Percentiles rank a stretch among this genome's conserved stretches.
phyloP scores from a whole-genome alignment of 2,329 filamentous ascomycete species.

The Septoria petroselini region DNA sequence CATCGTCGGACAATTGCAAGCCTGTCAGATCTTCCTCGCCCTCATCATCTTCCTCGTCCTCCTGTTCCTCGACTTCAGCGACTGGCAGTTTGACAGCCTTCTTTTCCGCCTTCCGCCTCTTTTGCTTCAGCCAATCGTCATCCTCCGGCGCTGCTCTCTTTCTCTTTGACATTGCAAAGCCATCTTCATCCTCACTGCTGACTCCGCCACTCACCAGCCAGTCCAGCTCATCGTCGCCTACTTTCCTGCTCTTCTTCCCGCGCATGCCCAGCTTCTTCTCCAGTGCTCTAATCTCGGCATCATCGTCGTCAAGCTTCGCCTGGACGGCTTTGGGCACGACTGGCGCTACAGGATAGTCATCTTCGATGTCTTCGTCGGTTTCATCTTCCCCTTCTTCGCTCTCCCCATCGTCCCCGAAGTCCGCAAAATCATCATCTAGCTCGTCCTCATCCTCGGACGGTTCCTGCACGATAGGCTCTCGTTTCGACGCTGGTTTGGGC shows the following conservation, averaged over 20 bases:
- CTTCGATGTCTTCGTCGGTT: slow-evolving; percentile 15
- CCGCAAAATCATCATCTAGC: slow-evolving; percentile 34
- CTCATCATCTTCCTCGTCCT: slow-evolving; percentile 29
- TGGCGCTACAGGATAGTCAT: slow-evolving; percentile 20
- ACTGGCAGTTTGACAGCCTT: slow-evolving; percentile 28
- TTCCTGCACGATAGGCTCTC: slow-evolving; percentile 6
- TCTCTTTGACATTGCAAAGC: slow-evolving; percentile 50
- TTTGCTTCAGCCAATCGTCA: slow-evolving; percentile 58
- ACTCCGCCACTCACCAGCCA: slow-evolving; percentile 60
- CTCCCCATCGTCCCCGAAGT: slow-evolving; percentile 33
- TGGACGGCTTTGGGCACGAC: slow-evolving; percentile 26
- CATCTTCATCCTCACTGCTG: slow-evolving; percentile 51
- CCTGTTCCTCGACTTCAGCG: slow-evolving; percentile 6
- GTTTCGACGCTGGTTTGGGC: slow-evolving; percentile 5
- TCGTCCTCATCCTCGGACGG: slow-evolving; percentile 17
- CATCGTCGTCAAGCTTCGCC: slow-evolving; percentile 69
- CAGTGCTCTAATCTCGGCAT: slow-evolving; percentile 80
- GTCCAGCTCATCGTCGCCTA: slow-evolving; percentile 78
- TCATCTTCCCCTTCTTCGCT: background rate
- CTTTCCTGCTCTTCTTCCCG: slow-evolving; percentile 67
- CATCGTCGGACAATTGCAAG: slow-evolving; percentile 15
- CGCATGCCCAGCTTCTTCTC: slow-evolving; percentile 86
- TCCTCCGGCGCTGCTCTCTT: slow-evolving; percentile 53
- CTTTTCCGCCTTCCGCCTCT: slow-evolving; percentile 53
- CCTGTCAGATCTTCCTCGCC: background rate